Evolutionary conservation across 1,139 yeast genomes (phyloP), one percentile per base, ranked within the genome.

Genomic region (Saccharomyces hybrid): DNA sequence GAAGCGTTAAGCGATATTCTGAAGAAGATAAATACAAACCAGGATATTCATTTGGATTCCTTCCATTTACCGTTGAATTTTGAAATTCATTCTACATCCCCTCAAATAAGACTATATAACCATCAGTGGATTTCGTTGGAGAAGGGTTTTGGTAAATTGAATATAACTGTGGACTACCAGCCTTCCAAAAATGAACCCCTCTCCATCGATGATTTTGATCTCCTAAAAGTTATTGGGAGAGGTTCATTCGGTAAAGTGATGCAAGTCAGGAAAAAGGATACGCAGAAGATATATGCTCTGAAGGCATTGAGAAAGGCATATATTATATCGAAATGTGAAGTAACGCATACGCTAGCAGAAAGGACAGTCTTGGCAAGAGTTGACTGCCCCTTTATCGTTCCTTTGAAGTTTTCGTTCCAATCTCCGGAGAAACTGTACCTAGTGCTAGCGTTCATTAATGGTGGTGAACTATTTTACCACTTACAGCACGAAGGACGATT

Each of bases 241-340:
- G 99, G 99, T 1, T 89, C 96, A 2, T 93, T 93, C 72, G 99
- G 99, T 54, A 93, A 93, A 71, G 99, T 93, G 55, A 91, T 91
- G 98, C 98, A 91, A 72, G 98, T 91, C 50, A 83, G 90, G 56
- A 91, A 93, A 73, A 88, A 87, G 63, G 98, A 93, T 71, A 91
- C 98, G 11, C 85, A 86, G 60, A 95, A 91, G 67, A 84, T 91
- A 31, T 93, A 93, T 71, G 99, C 98, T 1, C 76, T 93, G 69
- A 93, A 93, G 70, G 89, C 96, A 0, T 82, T 93, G 60, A 79
- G 98, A 62, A 93, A 93, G 68, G 90, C 95, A 27, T 96, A 91
- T 67, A 89, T 93, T 62, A 95, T 93, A 32, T 86, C 95, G 16
- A 82, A 95, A 66, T 83, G 89, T 75, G 98, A 93, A 73, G 97